Evolutionary conservation across 2,329 filamentous ascomycete genomes (phyloP).

Genomic region (Decorospora gaudefroyi): DNA sequence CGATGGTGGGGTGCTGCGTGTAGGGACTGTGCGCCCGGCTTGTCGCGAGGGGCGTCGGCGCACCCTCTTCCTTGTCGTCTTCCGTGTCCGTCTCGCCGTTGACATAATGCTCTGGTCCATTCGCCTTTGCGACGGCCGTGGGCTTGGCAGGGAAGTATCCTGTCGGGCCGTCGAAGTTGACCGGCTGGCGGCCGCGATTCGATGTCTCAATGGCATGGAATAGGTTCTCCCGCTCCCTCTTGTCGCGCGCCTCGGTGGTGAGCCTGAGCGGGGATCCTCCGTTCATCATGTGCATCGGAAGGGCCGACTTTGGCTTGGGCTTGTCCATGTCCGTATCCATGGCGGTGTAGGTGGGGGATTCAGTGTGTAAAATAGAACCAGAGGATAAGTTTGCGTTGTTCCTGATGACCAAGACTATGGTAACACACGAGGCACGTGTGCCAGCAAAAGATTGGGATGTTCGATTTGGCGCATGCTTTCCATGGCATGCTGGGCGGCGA

Average conservation of each 20-base stretch:
- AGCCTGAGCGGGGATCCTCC: conserved; percentile 57
- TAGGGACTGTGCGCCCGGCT: conserved; percentile 58
- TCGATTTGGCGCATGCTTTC: conserved; percentile 24
- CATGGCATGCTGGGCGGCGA: conserved; percentile 5
- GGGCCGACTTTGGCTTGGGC: conserved; percentile 56
- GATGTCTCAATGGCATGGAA: conserved; percentile 64
- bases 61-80: conserved; percentile 59
- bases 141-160: conserved; percentile 37
- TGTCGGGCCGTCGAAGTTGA: conserved; percentile 51
- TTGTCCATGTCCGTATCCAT: conserved; percentile 53
- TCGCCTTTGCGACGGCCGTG: conserved; percentile 23
- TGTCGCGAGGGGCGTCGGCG: conserved; percentile 58
- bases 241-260: conserved; percentile 54
- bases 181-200: conserved; percentile 54
- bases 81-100: conserved; percentile 50
- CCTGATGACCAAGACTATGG: conserved; percentile 7
- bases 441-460: conserved; percentile 13
- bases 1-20: conserved; percentile 56
- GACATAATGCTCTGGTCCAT: too few relatives aligned
- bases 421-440: conserved; percentile 14
- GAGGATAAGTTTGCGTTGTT: not conserved
- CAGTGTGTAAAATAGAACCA: not conserved
- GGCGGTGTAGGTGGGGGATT: conserved; percentile 13
- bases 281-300: conserved; percentile 63
- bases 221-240: conserved; percentile 60